Conservation (phyloP, 495 filamentous ascomycete species). For the Penicillium robsamsonii region DNA sequence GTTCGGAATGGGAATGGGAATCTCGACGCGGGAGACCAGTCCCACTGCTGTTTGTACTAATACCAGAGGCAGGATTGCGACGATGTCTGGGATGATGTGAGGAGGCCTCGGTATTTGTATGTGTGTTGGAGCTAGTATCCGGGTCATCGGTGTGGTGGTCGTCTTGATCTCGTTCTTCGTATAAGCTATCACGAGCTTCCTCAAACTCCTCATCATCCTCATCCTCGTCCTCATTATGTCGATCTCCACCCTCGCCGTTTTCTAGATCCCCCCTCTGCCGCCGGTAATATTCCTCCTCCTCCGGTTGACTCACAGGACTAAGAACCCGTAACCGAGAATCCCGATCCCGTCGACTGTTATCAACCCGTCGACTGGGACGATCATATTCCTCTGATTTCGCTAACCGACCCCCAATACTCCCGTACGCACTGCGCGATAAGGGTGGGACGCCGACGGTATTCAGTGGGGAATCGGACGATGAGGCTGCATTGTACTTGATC, state of each 20-base stretch:
- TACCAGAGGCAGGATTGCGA: constrained; percentile 11
- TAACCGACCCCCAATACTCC: constrained; percentile 35
- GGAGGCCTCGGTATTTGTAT: constrained; percentile 16
- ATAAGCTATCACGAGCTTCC: constrained; percentile 39
- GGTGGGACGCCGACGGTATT: constrained; percentile 37
- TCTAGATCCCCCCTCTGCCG: constrained; percentile 20
- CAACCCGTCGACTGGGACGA: constrained; percentile 12
- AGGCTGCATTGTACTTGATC: constrained; percentile 77
- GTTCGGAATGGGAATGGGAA: constrained; percentile 8
- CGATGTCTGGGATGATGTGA: constrained; percentile 14
- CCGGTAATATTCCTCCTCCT: constrained; percentile 57
- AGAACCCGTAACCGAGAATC: constrained; percentile 59
- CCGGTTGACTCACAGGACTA: constrained; percentile 77
- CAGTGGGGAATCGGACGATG: constrained; percentile 54
- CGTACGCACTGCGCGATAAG: constrained; percentile 35
- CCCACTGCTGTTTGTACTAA: constrained; percentile 13
- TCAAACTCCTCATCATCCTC: constrained; percentile 39
- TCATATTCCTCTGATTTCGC: constrained; percentile 30
- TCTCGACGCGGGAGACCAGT: constrained; percentile 13
- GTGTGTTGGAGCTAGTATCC: constrained; percentile 19
- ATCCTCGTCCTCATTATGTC: constrained; percentile 31
- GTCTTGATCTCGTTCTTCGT: constrained; percentile 40
- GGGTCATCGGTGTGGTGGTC: neutral
- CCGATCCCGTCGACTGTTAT: constrained; percentile 10
- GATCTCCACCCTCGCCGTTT: constrained; percentile 31